A percentile compares a stretch with the other conserved stretches of the same genome.
phyloP scores from a whole-genome alignment of 495 filamentous ascomycete genomes.

The Podospora pseudopauciseta region DNA sequence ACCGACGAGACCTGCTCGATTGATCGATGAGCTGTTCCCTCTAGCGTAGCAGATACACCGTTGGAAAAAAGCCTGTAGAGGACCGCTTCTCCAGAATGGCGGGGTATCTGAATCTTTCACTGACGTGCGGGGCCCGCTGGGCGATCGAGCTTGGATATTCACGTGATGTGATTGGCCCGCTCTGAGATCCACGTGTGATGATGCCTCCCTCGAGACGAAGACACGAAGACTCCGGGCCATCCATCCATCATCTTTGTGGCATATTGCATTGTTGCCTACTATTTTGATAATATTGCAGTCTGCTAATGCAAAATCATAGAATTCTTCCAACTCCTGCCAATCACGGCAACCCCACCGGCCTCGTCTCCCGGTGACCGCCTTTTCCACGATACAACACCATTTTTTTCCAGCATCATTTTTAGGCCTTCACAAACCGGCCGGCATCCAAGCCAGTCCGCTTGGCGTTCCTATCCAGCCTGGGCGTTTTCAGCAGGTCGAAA shows the following conservation, averaged over 20 bases:
- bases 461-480: not conserved
- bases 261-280: not conserved
- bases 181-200: not conserved
- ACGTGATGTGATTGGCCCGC: not conserved
- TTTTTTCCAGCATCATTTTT: not conserved
- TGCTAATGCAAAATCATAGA: slow-evolving; percentile 8
- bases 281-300: not conserved
- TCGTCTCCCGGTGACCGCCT: slow-evolving; percentile 25
- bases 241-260: not conserved
- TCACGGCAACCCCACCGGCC: slow-evolving; percentile 12
- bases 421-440: not conserved
- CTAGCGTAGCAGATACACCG: no score
- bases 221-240: not conserved
- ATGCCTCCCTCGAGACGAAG: not conserved
- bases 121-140: not conserved
- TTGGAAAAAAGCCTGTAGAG: not conserved
- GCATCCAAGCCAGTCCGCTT: not conserved
- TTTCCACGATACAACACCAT: slow-evolving; percentile 13
- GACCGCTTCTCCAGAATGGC: not conserved
- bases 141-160: not conserved
- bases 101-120: not conserved
- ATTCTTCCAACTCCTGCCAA: slow-evolving; percentile 16
- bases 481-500: not conserved
- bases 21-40: not conserved
- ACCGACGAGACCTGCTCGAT: not conserved